Evolutionary conservation across 495 filamentous ascomycete genomes (phyloP), one percentile per base, ranked within the genome.

Genomic region (Elaphomyces granulatus): DNA sequence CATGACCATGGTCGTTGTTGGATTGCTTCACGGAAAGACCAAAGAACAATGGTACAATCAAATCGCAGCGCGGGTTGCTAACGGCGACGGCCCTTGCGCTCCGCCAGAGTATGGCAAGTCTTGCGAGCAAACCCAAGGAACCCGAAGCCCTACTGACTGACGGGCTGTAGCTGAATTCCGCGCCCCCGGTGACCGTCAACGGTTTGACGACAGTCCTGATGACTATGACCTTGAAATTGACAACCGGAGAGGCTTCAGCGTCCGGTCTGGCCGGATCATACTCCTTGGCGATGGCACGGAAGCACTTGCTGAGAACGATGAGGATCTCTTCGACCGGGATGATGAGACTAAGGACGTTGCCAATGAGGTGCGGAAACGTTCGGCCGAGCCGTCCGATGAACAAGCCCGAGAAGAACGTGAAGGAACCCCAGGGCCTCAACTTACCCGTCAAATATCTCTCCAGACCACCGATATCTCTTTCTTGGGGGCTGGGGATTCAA

Each of bases 71-170:
- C 73, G 90, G 59, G 92, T 96, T 61, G 85, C 88, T 36, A 86
- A 86, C 54, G 90, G 90, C 58, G 92, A 98, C 66, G 90, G 90
- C 55, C 90, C 92, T 58, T 95, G 90, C 68, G 90, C 90, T 61
- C 90, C 90, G 65, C 90, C 88, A 50, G 90, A 98, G 80, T 98
- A 96, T 69, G 90, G 90, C 82, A 93, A 82, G 86, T 71, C 63
- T 67, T 56, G 64, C 54, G 61, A 66, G 45, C 55, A 55, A 61
- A 52, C 50, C 59, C 50, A 64, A 53, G 63, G 53, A 53, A 53
- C 62, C 53, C 43, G 47, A 56, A 59, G 48, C 53, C 55, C 55
- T 64, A 60, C 61, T 74, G 61, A 68, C 64, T 63, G 57, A 55
- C 47, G 54, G 60, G 61, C 58, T 59, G 52, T 63, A 98, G 90